A percentile compares a stretch with the other conserved stretches of the same genome.
Conservation (phyloP, 129 eudicot species). For the Helianthus annuus region DNA sequence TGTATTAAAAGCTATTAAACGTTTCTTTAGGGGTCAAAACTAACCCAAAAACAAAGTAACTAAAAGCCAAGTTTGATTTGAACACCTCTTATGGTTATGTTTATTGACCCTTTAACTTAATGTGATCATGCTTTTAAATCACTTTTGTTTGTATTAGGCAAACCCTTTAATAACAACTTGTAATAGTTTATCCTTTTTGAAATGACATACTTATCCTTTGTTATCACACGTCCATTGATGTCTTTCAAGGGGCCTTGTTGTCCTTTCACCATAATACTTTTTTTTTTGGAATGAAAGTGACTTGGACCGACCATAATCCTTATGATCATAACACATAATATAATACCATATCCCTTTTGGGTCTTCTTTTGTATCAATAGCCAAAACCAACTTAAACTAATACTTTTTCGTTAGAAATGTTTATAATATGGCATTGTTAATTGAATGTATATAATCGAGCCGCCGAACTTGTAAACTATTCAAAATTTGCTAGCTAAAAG, state of each 20-base stretch:
- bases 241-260: slow-evolving; percentile 9
- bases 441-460: no score
- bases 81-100: slow-evolving; percentile 29
- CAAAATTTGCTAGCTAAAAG: no score
- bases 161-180: slow-evolving; percentile 20
- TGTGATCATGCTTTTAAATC: slow-evolving; percentile 32
- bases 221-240: neutral
- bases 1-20: slow-evolving; percentile 8
- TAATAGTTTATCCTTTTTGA: slow-evolving; percentile 14
- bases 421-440: neutral
- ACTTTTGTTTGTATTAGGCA: slow-evolving; percentile 40
- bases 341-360: slow-evolving; percentile 31
- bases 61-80: slow-evolving; percentile 39
- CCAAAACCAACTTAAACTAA: slow-evolving; percentile 16
- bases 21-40: slow-evolving; percentile 19
- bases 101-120: slow-evolving; percentile 24
- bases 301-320: slow-evolving; percentile 41
- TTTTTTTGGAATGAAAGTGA: slow-evolving; percentile 30
- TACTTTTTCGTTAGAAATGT: neutral
- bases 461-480: no score
- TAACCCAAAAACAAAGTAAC: slow-evolving; percentile 16
- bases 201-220: slow-evolving; percentile 18
- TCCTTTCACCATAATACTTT: slow-evolving; percentile 9
- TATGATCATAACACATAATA: slow-evolving; percentile 36
- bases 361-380: slow-evolving; percentile 14